Evolutionary conservation across 2,329 filamentous ascomycete species (phyloP).

Genomic region (Xylariaceae sp.): DNA sequence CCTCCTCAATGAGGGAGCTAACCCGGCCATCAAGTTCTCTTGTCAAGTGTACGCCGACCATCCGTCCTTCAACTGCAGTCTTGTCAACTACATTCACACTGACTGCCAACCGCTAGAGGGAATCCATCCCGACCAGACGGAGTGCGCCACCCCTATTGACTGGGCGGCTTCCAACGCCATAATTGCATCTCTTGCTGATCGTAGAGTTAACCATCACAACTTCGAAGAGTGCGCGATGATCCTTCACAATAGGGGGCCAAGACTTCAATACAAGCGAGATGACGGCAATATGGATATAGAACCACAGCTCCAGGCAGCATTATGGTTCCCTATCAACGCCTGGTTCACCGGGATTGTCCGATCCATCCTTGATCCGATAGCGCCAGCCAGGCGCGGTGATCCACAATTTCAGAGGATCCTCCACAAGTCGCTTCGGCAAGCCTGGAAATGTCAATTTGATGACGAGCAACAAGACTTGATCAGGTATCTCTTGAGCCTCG

Average conservation of each 20-base stretch:
- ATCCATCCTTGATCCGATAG: neutral
- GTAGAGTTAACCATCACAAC: neutral
- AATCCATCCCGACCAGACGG: neutral
- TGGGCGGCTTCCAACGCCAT: neutral
- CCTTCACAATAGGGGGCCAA: neutral
- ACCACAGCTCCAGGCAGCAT: neutral
- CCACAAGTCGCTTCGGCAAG: neutral
- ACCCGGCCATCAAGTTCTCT: neutral
- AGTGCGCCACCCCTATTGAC: neutral
- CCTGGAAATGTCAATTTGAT: neutral
- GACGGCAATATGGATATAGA: neutral
- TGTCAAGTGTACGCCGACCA: neutral
- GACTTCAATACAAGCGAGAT: neutral
- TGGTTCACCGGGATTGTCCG: neutral
- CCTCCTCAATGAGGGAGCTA: slow-evolving; percentile 3
- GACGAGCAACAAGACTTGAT: neutral
- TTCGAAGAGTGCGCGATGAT: slow-evolving; percentile 6
- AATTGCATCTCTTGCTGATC: too few species aligned
- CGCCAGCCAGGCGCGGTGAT: neutral
- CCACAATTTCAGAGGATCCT: neutral
- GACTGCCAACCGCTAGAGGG: neutral
- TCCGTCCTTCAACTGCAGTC: neutral
- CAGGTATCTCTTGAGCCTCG: neutral
- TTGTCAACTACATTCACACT: neutral
- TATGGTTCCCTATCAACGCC: neutral